Base-by-base conservation (phyloP, 441 rosid species). In the Breynia disticha region DNA sequence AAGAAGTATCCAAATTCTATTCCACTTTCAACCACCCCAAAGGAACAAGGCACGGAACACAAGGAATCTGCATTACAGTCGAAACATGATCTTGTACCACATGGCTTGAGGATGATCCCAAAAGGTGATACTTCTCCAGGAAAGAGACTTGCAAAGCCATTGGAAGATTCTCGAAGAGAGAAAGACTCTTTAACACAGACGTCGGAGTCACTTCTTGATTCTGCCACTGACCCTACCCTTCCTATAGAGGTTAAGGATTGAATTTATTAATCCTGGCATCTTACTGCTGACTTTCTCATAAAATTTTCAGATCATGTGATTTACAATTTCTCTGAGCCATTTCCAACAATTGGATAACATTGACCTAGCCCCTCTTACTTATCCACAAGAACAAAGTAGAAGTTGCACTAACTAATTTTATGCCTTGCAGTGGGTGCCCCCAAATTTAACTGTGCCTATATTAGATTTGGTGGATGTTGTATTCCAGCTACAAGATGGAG, bases 401-500 rank as follows among this genome's bases (percentile, higher is more conserved):
- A 24, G 63, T 50, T 14, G 16, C 47, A n/a, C 52, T 69, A 20
- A 49, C 42, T 22, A 41, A 18, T 9, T 35, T 56, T 48, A 39
- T 54, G 60, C 38, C 38, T 44, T 81, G 80, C 84, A 94, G 99
- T 94, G 97, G 99, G 88, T 86, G 68, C 99, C 99, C 52, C 97
- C 99, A 54, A 86, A 86, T 76, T 65, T 94, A 72, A 77, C 86
- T n/a, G 52, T 77, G 18, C 99, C 96, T 20, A 56, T 94, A 28
- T 76, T 94, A 57, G 97, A 90, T 72, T 69, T 94, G 75, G 83
- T 95, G 24, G 98, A 86, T 74, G 95, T 84, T 66, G 75, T 95
- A 66, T 86, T 95, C 76, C 97, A 87, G 81, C 86, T 90, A 56
- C 97, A 86, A 60, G 99, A 90, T 75, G 95, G 97, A 63, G 97